These are phyloP conservation scores for Triticum monococcum DNA, from an alignment of 176 grass and related monocot species.

Conservation along the genomic window DNA sequence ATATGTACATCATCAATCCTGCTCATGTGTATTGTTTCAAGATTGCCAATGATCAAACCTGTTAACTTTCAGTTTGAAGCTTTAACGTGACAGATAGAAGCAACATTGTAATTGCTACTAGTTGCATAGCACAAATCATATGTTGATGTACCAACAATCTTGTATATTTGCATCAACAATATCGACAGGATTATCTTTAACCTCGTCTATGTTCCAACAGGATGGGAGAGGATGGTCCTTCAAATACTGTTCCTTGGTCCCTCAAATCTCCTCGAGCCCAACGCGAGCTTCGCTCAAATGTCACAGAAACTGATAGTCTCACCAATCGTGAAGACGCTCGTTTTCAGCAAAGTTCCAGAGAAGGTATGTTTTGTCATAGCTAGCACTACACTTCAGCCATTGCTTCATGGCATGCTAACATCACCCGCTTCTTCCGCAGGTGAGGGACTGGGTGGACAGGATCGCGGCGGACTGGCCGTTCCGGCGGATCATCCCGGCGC, in stretches of 20 bases:
- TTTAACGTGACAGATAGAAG: not conserved
- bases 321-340: constrained; percentile 93
- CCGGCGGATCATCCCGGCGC: constrained; percentile 60
- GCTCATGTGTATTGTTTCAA: not conserved
- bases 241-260: constrained; percentile 95
- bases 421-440: constrained; percentile 36
- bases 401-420: not conserved
- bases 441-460: constrained; percentile 76
- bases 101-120: not conserved
- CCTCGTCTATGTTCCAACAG: constrained; percentile 38
- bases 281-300: constrained; percentile 87
- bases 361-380: constrained; percentile 44
- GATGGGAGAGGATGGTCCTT: constrained; percentile 95
- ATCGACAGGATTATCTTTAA: not conserved
- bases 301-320: constrained; percentile 91
- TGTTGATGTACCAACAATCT: not conserved
- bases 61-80: not conserved
- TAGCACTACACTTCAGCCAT: no score
- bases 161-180: not conserved
- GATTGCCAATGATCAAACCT: not conserved
- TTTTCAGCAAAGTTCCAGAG: constrained; percentile 97
- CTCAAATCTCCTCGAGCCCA: constrained; percentile 91
- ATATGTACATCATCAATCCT: not conserved
- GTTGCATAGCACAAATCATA: not conserved
- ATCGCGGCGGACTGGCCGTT: constrained; percentile 66